Evolutionary conservation across 345 rosid genomes (phyloP).

Genomic region (Reutealis trisperma): DNA sequence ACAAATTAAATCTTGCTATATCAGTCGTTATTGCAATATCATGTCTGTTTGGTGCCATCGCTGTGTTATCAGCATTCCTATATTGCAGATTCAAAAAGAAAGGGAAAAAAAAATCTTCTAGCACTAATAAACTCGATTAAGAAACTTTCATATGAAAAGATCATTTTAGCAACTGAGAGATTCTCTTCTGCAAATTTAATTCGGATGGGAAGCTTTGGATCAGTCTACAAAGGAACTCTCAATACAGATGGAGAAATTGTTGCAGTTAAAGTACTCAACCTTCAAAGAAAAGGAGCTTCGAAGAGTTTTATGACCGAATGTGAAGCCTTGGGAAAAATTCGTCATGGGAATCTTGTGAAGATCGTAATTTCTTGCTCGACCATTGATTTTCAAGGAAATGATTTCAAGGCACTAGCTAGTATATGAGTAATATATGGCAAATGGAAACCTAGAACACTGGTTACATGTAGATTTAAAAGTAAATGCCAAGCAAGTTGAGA

Average conservation of each 20-base stretch:
- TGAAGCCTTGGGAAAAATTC: conserved; percentile 22
- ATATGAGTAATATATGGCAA: conserved; percentile 27
- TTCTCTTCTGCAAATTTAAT: conserved; percentile 16
- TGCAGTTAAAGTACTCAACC: conserved; percentile 19
- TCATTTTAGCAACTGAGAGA: conserved; percentile 12
- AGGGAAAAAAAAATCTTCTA: no score
- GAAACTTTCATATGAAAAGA: neutral
- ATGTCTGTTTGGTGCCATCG: no score
- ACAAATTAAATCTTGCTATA: no score
- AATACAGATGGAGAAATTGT: neutral
- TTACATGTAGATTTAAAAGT: neutral
- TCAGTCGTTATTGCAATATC: no score
- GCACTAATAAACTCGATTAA: no score
- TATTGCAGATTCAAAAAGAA: no score
- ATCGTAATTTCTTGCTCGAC: conserved; percentile 18
- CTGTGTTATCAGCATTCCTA: no score
- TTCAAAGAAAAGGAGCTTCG: conserved; percentile 13
- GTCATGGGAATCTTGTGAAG: conserved; percentile 25
- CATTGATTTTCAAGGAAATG: conserved; percentile 20
- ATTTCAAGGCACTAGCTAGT: conserved; percentile 17
- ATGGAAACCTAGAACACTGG: conserved; percentile 26
- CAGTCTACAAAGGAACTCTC: conserved; percentile 5
- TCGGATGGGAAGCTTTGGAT: conserved; percentile 18
- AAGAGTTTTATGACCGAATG: conserved; percentile 29
- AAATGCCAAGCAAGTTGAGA: neutral